Conservation (phyloP, 2,329 filamentous ascomycete genomes). For the Pseudopyricularia javanii region DNA sequence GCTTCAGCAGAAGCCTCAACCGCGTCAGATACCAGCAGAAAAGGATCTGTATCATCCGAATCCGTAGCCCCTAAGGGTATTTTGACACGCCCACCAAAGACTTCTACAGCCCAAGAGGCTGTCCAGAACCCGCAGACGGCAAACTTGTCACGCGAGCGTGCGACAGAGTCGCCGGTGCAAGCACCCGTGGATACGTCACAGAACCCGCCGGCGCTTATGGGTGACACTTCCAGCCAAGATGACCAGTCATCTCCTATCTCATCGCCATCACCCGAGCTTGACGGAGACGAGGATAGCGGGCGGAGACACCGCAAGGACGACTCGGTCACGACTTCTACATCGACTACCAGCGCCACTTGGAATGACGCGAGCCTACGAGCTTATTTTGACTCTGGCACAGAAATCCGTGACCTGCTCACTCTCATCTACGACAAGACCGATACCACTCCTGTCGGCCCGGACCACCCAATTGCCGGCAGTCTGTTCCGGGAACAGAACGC, state of each 20-base stretch:
- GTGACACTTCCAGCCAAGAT: constrained; percentile 58
- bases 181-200: constrained; percentile 36
- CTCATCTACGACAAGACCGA: constrained; percentile 90
- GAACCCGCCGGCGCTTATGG: constrained; percentile 54
- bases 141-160: constrained; percentile 24
- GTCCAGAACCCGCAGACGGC: constrained; percentile 12
- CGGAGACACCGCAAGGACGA: constrained; percentile 27
- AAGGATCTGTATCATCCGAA: not conserved
- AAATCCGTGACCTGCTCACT: constrained; percentile 79
- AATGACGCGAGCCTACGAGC: constrained; percentile 74
- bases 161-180: constrained; percentile 58
- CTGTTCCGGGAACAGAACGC: constrained; percentile 82
- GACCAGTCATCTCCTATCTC: constrained; percentile 49
- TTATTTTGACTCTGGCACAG: constrained; percentile 81
- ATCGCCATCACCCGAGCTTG: constrained; percentile 51
- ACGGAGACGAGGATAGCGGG: constrained; percentile 28
- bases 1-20: constrained; percentile 1
- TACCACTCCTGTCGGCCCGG: constrained; percentile 63
- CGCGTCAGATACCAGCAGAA: not conserved
- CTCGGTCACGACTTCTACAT: constrained; percentile 39
- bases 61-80: constrained; percentile 4
- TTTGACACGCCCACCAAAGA: not conserved
- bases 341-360: constrained; percentile 58
- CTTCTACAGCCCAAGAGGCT: constrained; percentile 15
- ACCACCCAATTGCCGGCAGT: constrained; percentile 71